phyloP scores from a whole-genome alignment of 179 eudicot species.

The Heliamphora pulchella region DNA sequence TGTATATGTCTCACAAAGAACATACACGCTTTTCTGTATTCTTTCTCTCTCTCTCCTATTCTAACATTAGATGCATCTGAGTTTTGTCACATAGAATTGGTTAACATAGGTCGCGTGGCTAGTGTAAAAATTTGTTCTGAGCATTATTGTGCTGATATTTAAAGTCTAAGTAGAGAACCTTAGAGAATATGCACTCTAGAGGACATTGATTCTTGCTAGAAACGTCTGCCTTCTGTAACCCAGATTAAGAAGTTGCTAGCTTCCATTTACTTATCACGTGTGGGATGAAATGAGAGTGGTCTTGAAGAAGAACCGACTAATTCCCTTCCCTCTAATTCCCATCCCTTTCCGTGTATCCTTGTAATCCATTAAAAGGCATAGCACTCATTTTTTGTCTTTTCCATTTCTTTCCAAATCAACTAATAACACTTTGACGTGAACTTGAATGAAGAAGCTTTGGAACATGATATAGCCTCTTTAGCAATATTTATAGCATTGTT shows the following conservation, averaged over 20 bases:
- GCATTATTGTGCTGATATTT: not conserved
- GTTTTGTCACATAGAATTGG: not conserved
- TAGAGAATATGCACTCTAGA: not conserved
- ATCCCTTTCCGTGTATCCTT: not conserved
- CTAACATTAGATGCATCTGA: not conserved
- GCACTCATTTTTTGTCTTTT: too few relatives aligned
- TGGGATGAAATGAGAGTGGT: not conserved
- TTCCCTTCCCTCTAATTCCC: conserved; percentile 4
- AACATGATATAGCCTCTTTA: too few relatives aligned
- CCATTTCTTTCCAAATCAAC: too few relatives aligned
- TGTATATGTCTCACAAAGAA: too few relatives aligned
- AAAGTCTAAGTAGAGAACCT: not conserved
- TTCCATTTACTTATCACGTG: not conserved
- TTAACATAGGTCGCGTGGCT: not conserved
- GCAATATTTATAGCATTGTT: too few relatives aligned
- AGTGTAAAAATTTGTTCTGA: not conserved
- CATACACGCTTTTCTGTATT: too few relatives aligned
- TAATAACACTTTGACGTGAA: too few relatives aligned
- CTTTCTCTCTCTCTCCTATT: too few relatives aligned
- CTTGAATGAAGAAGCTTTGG: too few relatives aligned
- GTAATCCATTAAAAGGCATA: too few relatives aligned
- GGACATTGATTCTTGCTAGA: conserved; percentile 2
- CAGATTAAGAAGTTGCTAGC: not conserved
- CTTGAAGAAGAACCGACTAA: not conserved
- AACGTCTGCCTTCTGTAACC: not conserved